Evolutionary conservation across 805 yeast genomes (phyloP), one percentile per base, ranked within the genome.

Genomic region (Nakazawaea ambrosiae): DNA sequence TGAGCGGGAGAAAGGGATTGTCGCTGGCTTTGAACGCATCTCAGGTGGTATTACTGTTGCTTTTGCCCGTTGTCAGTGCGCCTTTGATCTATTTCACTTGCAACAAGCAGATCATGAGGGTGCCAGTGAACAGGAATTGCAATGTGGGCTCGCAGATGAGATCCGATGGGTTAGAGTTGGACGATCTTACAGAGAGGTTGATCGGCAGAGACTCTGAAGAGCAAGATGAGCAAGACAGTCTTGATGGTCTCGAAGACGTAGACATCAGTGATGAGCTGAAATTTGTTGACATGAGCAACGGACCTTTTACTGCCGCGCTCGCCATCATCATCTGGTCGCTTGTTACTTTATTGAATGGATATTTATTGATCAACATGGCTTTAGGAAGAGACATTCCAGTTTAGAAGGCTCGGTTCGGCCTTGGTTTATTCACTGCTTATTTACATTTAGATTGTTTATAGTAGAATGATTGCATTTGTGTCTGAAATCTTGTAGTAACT

Each of bases 71-170:
- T 46, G 68, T 86, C 31, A 75, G 89, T 7, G 90, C 94, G 1
- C 96, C 96, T 5, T 64, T 88, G 52, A 74, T 88, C 33, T 88
- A 78, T 51, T 82, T 88, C 57, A 89, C 96, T 1, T 74, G 85
- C 35, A 70, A 66, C 36, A 78, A 74, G 49, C 55, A 70, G 11
- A 71, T 81, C 33, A 88, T 89, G 97, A 65, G 60, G 33, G 75
- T 78, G 5, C 68, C 70, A 39, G 51, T 67, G 2, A 49, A 54
- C 23, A 42, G 37, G 14, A 26, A 36, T 16, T 27, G 24, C 10
- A 22, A 22, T 10, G 24, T 22, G 24, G 10, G 24, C 10, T 10
- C 24, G 10, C 24, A 22, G 10, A 22, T 7, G 10, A 14, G 28
- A 6, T 8, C 10, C 12, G 7, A 8, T 10, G 33, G 26, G 25